Percentiles rank a stretch among this genome's conserved stretches.
phyloP scores from a whole-genome alignment of 1,284 basidiomycete species.

The Ceratobasidium sp. region DNA sequence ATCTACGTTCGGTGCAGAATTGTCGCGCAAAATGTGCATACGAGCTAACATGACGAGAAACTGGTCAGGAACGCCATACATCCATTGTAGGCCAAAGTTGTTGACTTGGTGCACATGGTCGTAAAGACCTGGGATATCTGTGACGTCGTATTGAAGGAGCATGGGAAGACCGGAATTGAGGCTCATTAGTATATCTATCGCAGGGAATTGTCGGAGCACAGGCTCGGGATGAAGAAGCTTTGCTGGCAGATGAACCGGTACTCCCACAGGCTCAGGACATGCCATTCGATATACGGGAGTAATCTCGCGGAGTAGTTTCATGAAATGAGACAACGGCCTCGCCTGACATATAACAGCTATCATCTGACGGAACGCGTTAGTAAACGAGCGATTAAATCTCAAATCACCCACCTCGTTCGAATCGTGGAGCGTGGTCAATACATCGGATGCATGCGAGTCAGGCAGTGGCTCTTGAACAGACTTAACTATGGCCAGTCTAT shows the following conservation, averaged over 20 bases:
- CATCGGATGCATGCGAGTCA: neutral
- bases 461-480: neutral
- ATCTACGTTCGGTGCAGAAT: neutral
- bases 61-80: slow-evolving; percentile 26
- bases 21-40: slow-evolving; percentile 16
- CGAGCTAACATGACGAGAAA: slow-evolving; percentile 17
- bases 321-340: neutral
- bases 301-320: neutral
- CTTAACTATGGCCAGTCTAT: neutral
- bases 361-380: neutral
- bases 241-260: neutral
- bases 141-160: slow-evolving; percentile 19
- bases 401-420: neutral
- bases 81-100: slow-evolving; percentile 4
- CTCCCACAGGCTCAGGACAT: slow-evolving; percentile 7
- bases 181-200: slow-evolving; percentile 5
- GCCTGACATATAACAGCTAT: neutral
- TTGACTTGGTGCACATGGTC: neutral
- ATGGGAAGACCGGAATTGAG: slow-evolving; percentile 5
- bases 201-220: slow-evolving; percentile 6
- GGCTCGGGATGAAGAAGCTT: neutral
- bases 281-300: slow-evolving; percentile 20
- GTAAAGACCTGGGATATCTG: neutral
- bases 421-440: neutral
- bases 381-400: too few relatives aligned